phyloP scores from a whole-genome alignment of 2,329 filamentous ascomycete genomes.

The Chaetomium globosum region DNA sequence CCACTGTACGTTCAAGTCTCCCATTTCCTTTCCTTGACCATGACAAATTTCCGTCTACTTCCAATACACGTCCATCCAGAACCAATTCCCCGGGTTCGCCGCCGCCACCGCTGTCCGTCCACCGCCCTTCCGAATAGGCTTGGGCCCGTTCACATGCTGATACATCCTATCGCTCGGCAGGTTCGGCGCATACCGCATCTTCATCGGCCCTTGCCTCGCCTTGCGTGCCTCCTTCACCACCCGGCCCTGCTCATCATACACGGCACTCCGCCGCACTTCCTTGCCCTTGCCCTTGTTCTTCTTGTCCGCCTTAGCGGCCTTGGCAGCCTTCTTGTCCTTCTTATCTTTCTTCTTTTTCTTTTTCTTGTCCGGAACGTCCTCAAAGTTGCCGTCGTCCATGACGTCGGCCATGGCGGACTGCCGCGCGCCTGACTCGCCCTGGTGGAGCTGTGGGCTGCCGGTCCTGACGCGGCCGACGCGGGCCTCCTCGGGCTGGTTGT shows the following conservation, averaged over 20 bases:
- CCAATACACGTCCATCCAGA: conserved; percentile 32
- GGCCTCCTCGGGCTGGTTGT: conserved; percentile 1
- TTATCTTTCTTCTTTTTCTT: background rate
- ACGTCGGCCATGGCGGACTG: conserved; percentile 7
- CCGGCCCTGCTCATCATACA: conserved; percentile 1
- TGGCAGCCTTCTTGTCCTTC: background rate
- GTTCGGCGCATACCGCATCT: conserved; percentile 17
- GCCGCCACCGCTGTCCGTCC: conserved; percentile 16
- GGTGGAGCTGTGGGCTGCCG: conserved; percentile 23
- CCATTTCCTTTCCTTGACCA: background rate
- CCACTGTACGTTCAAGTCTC: background rate
- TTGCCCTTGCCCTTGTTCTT: conserved; percentile 10
- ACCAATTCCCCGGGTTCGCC: conserved; percentile 29
- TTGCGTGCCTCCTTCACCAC: background rate
- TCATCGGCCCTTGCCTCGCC: conserved; percentile 3
- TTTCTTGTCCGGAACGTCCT: conserved; percentile 8
- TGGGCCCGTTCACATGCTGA: conserved; percentile 17
- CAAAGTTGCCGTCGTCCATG: conserved; percentile 5
- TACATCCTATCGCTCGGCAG: conserved; percentile 19
- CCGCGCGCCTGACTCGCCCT: background rate
- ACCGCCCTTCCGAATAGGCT: conserved; percentile 3
- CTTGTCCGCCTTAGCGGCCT: background rate
- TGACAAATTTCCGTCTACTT: conserved; percentile 13
- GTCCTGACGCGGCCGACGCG: conserved; percentile 24
- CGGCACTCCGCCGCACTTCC: background rate